Evolutionary conservation across 331 rosid genomes (phyloP).

Genomic region (Malus hybrid): DNA sequence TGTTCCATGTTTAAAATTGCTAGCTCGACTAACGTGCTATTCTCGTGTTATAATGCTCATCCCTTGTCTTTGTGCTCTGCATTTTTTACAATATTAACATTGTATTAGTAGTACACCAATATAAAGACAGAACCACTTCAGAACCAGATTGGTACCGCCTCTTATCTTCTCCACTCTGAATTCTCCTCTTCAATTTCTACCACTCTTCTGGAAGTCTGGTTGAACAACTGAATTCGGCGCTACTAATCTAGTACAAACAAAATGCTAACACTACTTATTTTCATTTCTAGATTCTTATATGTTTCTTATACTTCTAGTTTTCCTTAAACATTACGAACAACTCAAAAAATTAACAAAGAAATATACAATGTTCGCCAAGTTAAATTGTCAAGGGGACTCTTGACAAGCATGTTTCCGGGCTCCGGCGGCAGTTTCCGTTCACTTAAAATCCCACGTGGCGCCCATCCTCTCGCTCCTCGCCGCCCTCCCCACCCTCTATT

Average conservation of each 20-base stretch:
- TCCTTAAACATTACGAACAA: neutral
- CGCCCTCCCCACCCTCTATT: neutral
- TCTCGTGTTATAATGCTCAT: neutral
- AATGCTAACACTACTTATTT: neutral
- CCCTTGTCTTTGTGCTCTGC: neutral
- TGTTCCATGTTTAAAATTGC: neutral
- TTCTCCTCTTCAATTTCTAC: neutral
- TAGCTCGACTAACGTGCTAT: neutral
- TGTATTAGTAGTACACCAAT: neutral
- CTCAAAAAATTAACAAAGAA: neutral
- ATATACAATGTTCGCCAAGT: neutral
- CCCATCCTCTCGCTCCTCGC: neutral
- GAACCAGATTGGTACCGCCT: neutral
- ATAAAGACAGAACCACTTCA: neutral
- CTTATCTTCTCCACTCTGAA: neutral
- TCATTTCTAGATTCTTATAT: neutral
- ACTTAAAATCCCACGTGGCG: neutral
- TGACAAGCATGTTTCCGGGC: neutral
- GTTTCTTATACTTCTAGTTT: neutral
- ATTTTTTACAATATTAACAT: neutral
- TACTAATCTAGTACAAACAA: neutral
- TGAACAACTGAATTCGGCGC: too few species aligned
- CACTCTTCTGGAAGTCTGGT: too few species aligned
- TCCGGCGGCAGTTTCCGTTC: slow-evolving; percentile 8
- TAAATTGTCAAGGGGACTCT: neutral